A percentile compares a stretch with the other conserved stretches of the same genome.
Conservation (phyloP, 2,329 filamentous ascomycete species). For the Shiraia sp. region DNA sequence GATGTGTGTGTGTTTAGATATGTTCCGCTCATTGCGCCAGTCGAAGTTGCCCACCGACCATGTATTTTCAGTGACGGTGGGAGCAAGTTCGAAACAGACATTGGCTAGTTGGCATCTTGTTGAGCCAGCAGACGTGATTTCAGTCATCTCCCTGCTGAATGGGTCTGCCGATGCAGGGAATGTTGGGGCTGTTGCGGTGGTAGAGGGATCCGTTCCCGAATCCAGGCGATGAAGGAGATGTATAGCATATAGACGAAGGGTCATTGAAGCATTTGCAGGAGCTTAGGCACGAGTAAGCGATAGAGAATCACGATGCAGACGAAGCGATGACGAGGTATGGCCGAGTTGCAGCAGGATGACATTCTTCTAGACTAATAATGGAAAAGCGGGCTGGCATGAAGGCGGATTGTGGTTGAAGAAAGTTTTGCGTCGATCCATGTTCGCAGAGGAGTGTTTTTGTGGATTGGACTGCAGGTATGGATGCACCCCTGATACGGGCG, state of each 20-base stretch:
- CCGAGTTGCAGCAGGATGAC: no score
- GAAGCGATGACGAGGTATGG: no score
- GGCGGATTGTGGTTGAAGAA: background rate
- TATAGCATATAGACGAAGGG: conserved; percentile 6
- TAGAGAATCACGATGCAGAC: no score
- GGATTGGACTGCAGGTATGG: conserved; percentile 4
- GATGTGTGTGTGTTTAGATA: no score
- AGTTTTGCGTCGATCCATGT: conserved; percentile 3
- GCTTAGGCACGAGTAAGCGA: no score
- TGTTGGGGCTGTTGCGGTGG: conserved; percentile 46
- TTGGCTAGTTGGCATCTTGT: conserved; percentile 87
- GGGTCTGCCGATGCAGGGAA: conserved; percentile 50
- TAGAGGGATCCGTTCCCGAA: conserved; percentile 46
- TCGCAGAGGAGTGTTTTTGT: conserved; percentile 4
- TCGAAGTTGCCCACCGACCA: conserved; percentile 63
- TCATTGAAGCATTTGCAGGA: conserved; percentile 20
- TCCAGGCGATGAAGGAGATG: conserved; percentile 21
- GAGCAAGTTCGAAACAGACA: conserved; percentile 88
- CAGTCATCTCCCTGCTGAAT: conserved; percentile 60
- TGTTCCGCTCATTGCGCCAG: conserved; percentile 78
- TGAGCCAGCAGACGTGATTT: conserved; percentile 86
- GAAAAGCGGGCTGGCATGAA: no score
- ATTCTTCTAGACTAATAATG: no score
- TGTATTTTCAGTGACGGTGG: conserved; percentile 89
- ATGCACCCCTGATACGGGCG: conserved; percentile 19